Evolutionary conservation across 805 yeast genomes (phyloP).

Genomic region (Brettanomyces custersianus): DNA sequence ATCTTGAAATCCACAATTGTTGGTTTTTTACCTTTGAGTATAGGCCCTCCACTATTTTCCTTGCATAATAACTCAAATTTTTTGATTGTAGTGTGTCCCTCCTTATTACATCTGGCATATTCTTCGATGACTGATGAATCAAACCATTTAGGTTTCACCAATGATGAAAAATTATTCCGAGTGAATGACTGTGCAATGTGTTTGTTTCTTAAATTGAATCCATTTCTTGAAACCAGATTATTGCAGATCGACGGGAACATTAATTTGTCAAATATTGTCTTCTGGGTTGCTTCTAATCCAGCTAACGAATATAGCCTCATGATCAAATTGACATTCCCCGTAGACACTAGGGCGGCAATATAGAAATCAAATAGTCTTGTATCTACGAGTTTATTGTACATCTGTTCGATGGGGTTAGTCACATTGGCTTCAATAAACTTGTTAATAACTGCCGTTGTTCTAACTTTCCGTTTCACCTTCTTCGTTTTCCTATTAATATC

Average conservation of each 20-base stretch:
- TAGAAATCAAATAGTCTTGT: slow-evolving; percentile 42
- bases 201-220: slow-evolving; percentile 5
- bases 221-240: slow-evolving; percentile 6
- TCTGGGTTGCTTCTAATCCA: neutral
- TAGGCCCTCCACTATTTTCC: slow-evolving; percentile 3
- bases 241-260: slow-evolving; percentile 6
- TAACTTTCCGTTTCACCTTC: slow-evolving; percentile 24
- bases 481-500: slow-evolving; percentile 23
- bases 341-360: slow-evolving; percentile 9
- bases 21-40: slow-evolving; percentile 9
- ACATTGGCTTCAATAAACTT: slow-evolving; percentile 28
- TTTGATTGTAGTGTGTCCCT: slow-evolving; percentile 10
- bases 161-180: slow-evolving; percentile 1
- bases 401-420: slow-evolving; percentile 22
- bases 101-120: slow-evolving; percentile 7
- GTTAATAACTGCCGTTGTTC: slow-evolving; percentile 29
- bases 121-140: slow-evolving; percentile 8
- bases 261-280: slow-evolving; percentile 6
- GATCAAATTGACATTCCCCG: slow-evolving; percentile 2
- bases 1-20: slow-evolving; percentile 17
- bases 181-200: slow-evolving; percentile 1
- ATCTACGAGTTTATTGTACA: slow-evolving; percentile 36
- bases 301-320: slow-evolving; percentile 8
- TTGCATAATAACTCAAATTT: slow-evolving; percentile 6
- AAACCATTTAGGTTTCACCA: slow-evolving; percentile 4